Evolutionary conservation across 2,329 filamentous ascomycete genomes (phyloP), one percentile per base, ranked within the genome.

Genomic region (Xylaria sp.): DNA sequence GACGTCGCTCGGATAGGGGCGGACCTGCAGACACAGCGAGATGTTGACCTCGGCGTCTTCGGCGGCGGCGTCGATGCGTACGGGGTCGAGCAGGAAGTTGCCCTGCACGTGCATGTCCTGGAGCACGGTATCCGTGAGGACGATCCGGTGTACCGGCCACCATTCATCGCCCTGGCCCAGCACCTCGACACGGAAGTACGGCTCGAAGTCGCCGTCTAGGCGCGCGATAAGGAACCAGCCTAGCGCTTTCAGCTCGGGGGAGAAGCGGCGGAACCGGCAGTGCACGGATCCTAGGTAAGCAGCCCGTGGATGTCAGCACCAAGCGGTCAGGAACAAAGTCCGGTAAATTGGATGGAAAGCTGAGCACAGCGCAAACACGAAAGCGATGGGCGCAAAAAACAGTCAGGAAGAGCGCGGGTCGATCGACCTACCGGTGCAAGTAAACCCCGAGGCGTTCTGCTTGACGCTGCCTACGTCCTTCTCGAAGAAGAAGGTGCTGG

Each of bases 401-500:
- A n/a, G n/a, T n/a, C n/a, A n/a, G n/a, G n/a, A n/a, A n/a, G n/a
- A n/a, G n/a, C n/a, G n/a, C n/a, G 7, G 6, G 2, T 37, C 17
- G 20, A 4, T 34, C 16, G 13, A 38, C 56, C 13, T 65, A 69
- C 68, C 68, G 50, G 66, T 68, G 46, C 67, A 70, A 21, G 55
- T 68, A 44, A 63, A 69, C 2, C 66, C 67, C 2, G 62, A 65
- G 16, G 54, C 24, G 7, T 48, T 62, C 46, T 67, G 66, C 53
- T 66, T 66, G 21, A 69, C 61, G 19, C 66, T 65, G 1, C 57
- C 48, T 5, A 57, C 48, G 8, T 70, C 67, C 52, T 65, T 69
- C 51, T 70, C 67, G 24, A 70, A 70, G 62, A 70, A 70, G 29
- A 70, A 70, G 0, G 65, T 63, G 62, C 68, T 70, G 7, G 67